Conservation (phyloP, 176 grass and related monocot species). For the Thalia dealbata region DNA sequence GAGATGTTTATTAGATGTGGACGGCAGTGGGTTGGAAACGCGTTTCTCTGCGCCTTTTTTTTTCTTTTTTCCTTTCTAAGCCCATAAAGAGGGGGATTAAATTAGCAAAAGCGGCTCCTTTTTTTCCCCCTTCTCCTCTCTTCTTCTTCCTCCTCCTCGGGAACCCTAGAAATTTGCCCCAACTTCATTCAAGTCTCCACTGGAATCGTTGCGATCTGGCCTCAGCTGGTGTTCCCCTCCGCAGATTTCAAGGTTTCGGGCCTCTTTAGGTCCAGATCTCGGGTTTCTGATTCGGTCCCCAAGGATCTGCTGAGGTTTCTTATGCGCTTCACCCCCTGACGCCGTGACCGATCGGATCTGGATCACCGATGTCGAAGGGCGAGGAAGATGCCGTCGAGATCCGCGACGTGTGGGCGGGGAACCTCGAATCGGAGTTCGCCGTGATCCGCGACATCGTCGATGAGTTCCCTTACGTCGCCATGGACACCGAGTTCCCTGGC, state of each 20-base stretch:
- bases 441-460: constrained; percentile 14
- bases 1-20: background rate
- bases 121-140: background rate
- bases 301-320: background rate
- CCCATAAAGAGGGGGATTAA: background rate
- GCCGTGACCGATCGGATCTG: background rate
- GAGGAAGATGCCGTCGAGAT: constrained; percentile 8
- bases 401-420: constrained; percentile 9
- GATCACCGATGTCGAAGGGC: constrained; percentile 4
- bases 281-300: background rate
- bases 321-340: background rate
- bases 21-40: background rate
- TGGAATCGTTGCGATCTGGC: background rate
- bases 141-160: background rate
- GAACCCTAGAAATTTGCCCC: background rate
- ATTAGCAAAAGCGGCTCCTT: background rate
- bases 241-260: background rate
- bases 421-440: constrained; percentile 10
- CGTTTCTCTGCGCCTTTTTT: background rate
- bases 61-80: background rate
- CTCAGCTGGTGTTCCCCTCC: background rate
- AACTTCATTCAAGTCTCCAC: background rate
- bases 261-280: background rate
- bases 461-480: constrained; percentile 1
- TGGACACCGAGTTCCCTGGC: constrained; percentile 20